Conservation (phyloP, 2,329 filamentous ascomycete genomes). For the Phialocephala sp. region DNA sequence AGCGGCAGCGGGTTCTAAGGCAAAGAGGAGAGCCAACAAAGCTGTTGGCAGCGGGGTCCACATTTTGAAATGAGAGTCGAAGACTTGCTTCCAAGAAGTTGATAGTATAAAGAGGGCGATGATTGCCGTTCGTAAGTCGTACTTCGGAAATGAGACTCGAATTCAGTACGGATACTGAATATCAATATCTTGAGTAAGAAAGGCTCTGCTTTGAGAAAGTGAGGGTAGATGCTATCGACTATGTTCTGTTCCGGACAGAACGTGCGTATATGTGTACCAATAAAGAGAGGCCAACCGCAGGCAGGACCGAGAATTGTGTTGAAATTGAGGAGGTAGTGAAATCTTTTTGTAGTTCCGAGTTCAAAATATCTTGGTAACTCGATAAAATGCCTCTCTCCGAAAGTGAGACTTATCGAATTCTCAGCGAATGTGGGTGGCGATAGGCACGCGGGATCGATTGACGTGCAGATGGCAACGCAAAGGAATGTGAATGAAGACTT, state of each 20-base stretch:
- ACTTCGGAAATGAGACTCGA: too few relatives aligned
- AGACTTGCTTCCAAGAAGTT: neutral
- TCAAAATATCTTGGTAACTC: neutral
- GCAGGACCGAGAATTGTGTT: slow-evolving; percentile 4
- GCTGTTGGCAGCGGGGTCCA: slow-evolving; percentile 29
- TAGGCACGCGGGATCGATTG: slow-evolving; percentile 3
- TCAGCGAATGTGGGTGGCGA: neutral
- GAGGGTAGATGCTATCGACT: slow-evolving; percentile 7
- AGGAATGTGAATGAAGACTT: slow-evolving; percentile 26
- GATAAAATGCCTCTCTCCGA: neutral
- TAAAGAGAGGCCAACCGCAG: slow-evolving; percentile 12
- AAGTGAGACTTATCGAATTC: neutral
- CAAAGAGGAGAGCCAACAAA: slow-evolving; percentile 30
- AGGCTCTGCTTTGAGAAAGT: slow-evolving; percentile 7
- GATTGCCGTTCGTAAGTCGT: neutral
- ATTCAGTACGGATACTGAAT: neutral
- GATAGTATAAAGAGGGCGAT: slow-evolving; percentile 8
- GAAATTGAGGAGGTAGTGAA: slow-evolving; percentile 6
- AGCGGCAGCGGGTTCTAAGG: slow-evolving; percentile 28
- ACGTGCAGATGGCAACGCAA: slow-evolving; percentile 12
- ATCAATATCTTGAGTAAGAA: neutral
- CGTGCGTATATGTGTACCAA: neutral
- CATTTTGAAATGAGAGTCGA: slow-evolving; percentile 32
- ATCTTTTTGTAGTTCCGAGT: neutral
- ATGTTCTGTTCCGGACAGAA: neutral